These are phyloP conservation scores for Avicennia marina DNA, from an alignment of 257 asterid species.

Conservation along the genomic window DNA sequence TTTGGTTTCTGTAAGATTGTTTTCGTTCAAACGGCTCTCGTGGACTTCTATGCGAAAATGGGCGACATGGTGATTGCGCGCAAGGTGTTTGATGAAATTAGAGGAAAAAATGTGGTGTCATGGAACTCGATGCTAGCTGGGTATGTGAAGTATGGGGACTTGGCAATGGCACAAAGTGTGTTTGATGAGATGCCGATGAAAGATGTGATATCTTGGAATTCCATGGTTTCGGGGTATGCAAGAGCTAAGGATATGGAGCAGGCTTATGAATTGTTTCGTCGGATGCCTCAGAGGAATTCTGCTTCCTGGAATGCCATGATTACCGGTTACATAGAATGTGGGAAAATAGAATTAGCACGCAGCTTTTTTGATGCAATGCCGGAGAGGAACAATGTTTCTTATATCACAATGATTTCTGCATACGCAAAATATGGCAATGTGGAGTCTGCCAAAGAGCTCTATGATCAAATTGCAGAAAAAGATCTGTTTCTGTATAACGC, in stretches of 20 bases:
- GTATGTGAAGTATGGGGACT: constrained; percentile 49
- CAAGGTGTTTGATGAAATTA: constrained; percentile 57
- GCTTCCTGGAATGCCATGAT: constrained; percentile 85
- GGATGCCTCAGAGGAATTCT: constrained; percentile 62
- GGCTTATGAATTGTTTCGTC: constrained; percentile 49
- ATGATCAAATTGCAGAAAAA: constrained; percentile 32
- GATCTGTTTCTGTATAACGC: constrained; percentile 55
- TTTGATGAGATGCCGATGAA: constrained; percentile 72
- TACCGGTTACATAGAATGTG: constrained; percentile 53
- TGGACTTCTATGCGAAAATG: constrained; percentile 68
- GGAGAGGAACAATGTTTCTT: constrained; percentile 50
- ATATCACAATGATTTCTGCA: constrained; percentile 71
- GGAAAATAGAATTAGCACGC: constrained; percentile 55
- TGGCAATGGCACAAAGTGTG: constrained; percentile 51
- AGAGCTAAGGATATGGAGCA: constrained; percentile 53
- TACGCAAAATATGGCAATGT: constrained; percentile 64
- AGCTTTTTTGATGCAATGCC: constrained; percentile 68
- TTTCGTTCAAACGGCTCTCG: constrained; percentile 74
- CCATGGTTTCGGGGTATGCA: constrained; percentile 62
- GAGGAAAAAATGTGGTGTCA: constrained; percentile 54
- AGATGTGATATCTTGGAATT: constrained; percentile 74
- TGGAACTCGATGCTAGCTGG: constrained; percentile 83
- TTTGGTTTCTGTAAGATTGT: constrained; percentile 47
- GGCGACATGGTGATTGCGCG: constrained; percentile 65
- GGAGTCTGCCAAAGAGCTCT: constrained; percentile 56